Base-by-base conservation (phyloP, 176 grass and related monocot genomes). In the Rhynchospora breviuscula region DNA sequence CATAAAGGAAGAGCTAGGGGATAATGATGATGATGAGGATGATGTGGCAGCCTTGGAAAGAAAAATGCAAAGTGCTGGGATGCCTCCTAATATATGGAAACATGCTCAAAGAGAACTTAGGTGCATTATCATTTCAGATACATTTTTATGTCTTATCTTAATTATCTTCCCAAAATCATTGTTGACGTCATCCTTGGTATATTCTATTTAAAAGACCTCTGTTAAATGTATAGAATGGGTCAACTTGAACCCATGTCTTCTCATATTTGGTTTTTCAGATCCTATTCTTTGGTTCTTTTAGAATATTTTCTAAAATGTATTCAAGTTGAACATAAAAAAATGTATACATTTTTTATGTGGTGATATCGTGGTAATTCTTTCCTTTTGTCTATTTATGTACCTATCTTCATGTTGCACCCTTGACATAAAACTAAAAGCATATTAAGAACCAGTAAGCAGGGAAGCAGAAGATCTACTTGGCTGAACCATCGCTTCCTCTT, bases 11-110 rank as follows among this genome's bases (percentile, higher is more conserved):
- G 96, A 99, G 88, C 89, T 99, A 89, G 96, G 93, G 69, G 96
- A 99, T 86, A 99, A 93, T 3, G 89, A 99, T 81, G 96, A 99
- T 54, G 93, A 93, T 86, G 96, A 99, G 83, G 96, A 99, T 89
- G 96, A 99, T 33, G 85, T 99, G 61, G 96, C 77, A 82, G 86
- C 96, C 74, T 81, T 99, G 89, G 96, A 99, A 81, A 95, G 96
- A 82, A 99, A 99, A 87, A 99, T 99, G 93, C 93, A 95, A 87
- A 99, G 84, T 67, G 91, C 96, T 73, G 96, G 93, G 83, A 99
- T 95, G 96, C 96, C 96, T 83, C 83, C 93, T 89, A 99, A 93
- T 81, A 90, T 95, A 76, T 99, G 96, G 93, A 99, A 99, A 87
- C 96, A 95, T 44, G 93, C 96, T 80, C 96, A 99, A 86, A 87